A percentile compares a stretch with the other conserved stretches of the same genome.
phyloP scores from a whole-genome alignment of 208 protist species.

The Tritrichomonas foetus region DNA sequence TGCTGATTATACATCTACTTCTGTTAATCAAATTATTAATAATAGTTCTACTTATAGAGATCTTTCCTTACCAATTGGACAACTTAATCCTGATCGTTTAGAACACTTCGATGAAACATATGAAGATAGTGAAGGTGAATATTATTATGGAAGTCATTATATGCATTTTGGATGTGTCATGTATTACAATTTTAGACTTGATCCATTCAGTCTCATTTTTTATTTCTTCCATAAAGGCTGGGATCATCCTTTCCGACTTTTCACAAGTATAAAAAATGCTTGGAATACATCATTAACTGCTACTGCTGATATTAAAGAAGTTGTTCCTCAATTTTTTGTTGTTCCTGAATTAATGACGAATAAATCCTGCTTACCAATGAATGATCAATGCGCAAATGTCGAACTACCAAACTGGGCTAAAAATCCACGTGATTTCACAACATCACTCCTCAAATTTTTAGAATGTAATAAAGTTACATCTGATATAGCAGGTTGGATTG shows the following conservation, averaged over 20 bases:
- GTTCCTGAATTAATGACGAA: background rate
- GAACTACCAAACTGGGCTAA: background rate
- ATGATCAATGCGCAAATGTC: background rate
- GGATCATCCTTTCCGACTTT: slow-evolving; percentile 10
- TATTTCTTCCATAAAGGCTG: background rate
- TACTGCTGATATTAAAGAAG: background rate
- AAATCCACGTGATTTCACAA: background rate
- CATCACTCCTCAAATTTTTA: background rate
- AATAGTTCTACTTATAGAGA: background rate
- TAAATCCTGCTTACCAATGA: background rate
- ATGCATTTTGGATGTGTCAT: slow-evolving; percentile 6
- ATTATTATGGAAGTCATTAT: slow-evolving; percentile 16
- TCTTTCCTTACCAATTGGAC: background rate
- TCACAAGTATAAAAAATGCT: background rate
- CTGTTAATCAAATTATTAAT: background rate
- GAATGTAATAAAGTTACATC: background rate
- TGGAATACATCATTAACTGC: background rate
- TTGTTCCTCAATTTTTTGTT: background rate
- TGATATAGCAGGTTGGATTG: background rate
- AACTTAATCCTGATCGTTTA: background rate
- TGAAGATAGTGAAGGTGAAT: background rate
- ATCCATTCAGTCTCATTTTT: background rate
- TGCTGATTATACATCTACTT: background rate
- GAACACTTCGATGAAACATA: background rate
- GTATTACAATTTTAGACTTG: background rate